Conservation (phyloP, 805 yeast genomes). For the Nakazawaea anatomiae region DNA sequence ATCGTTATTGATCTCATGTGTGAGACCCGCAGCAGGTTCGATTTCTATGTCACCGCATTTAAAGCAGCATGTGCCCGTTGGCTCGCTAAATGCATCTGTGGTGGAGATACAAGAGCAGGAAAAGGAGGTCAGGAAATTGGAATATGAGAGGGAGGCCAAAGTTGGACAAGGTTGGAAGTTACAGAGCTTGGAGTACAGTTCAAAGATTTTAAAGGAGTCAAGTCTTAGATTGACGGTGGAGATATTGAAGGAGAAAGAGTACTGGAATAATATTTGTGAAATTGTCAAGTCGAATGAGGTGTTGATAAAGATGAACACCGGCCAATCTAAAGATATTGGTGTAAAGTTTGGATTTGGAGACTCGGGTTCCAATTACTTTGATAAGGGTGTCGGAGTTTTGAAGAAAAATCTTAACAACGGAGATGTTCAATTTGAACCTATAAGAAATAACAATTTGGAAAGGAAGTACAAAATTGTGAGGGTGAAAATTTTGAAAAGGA, state of each 20-base stretch:
- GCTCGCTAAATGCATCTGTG: conserved; percentile 56
- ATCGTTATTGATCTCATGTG: conserved; percentile 72
- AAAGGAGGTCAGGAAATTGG: conserved; percentile 11
- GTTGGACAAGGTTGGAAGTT: conserved; percentile 83
- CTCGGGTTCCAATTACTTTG: conserved; percentile 73
- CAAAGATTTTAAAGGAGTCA: conserved; percentile 44
- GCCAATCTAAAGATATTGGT: conserved; percentile 53
- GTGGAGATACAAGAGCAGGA: conserved; percentile 22
- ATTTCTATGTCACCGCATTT: conserved; percentile 85
- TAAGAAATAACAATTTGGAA: conserved; percentile 27
- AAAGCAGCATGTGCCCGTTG: conserved; percentile 66
- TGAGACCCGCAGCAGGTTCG: conserved; percentile 80
- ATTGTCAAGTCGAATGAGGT: conserved; percentile 50
- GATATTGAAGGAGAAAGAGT: conserved; percentile 53
- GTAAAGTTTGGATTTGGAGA: conserved; percentile 90
- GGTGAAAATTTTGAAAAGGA: conserved; percentile 52
- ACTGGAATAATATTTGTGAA: conserved; percentile 52
- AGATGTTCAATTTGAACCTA: conserved; percentile 30
- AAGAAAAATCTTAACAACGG: conserved; percentile 43
- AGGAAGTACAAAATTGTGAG: conserved; percentile 43
- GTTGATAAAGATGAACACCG: conserved; percentile 57
- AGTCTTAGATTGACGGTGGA: conserved; percentile 47
- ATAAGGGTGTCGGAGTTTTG: conserved; percentile 71
- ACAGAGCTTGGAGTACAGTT: conserved; percentile 55
- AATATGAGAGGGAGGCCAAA: conserved; percentile 21